Evolutionary conservation across 768 basidiomycete genomes (phyloP), one percentile per base, ranked within the genome.

Genomic region (Boletus sensibilis): DNA sequence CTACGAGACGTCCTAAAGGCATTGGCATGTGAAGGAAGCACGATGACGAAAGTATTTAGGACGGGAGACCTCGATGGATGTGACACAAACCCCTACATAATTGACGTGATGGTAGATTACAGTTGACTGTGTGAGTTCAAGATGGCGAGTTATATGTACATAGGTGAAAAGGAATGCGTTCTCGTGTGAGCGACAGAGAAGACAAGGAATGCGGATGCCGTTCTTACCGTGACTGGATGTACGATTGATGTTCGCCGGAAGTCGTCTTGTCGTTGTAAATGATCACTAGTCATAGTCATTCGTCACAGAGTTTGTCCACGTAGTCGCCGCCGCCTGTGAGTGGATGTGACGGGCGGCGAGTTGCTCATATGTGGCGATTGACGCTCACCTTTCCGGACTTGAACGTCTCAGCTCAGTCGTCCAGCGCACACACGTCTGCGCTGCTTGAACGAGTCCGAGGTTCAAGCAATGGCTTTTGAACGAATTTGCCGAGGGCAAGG

Each of bases 11-110:
- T 23, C 27, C 49, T 34, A 11, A 83, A 10, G 83, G 85, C 29
- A 80, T 54, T 57, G 48, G 35, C 56, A 52, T 83, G 79, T 11
- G 76, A 63, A 34, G 72, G 69, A 57, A 80, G 77, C 11, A 77
- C 65, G 23, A 79, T 68, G 70, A 78, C 76, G 12, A 83, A 64
- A 33, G 69, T 75, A 1, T 78, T 78, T 20, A 74, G 57, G 23
- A 64, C 2, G 70, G 56, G 81, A 80, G 6, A 70, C 54, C 41
- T 74, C 74, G 51, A 74, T 71, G 23, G 74, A 74, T 18, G 76
- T 79, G 35, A 83, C 76, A 42, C 78, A 69, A 51, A 81, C 70
- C 74, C 25, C 43, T 56, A 54, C 46, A 64, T 48, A 43, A 61
- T 43, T 68, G 65, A 66, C 67, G 64, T 68, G 64, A 67, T 57